Conservation (phyloP, 345 rosid genomes). For the Cardiospermum halicacabum region DNA sequence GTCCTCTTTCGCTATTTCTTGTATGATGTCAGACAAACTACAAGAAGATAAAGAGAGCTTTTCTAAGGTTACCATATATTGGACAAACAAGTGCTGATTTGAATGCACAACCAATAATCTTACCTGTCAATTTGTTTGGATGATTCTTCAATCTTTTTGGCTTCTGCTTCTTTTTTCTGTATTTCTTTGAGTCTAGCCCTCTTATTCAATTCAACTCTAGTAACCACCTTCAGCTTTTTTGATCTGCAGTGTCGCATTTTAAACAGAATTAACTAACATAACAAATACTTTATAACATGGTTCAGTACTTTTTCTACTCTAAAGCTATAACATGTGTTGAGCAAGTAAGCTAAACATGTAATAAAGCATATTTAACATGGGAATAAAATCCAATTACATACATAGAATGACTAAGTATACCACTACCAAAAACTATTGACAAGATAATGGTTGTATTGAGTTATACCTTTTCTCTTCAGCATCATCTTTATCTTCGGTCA, state of each 20-base stretch:
- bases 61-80: constrained; percentile 9
- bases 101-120: neutral
- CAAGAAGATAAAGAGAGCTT: constrained; percentile 9
- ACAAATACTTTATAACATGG: neutral
- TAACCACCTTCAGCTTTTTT: constrained; percentile 49
- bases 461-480: constrained; percentile 50
- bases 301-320: neutral
- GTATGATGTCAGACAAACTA: constrained; percentile 65
- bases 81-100: neutral
- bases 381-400: no score
- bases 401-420: neutral
- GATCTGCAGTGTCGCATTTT: constrained; percentile 34
- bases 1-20: constrained; percentile 81
- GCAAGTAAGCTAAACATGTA: neutral
- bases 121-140: constrained; percentile 76
- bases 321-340: no score
- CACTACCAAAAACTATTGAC: neutral
- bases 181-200: constrained; percentile 59
- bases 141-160: constrained; percentile 39
- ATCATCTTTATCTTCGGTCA: constrained; percentile 25
- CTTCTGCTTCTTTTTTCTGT: constrained; percentile 45
- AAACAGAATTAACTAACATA: constrained; percentile 3
- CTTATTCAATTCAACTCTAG: constrained; percentile 72
- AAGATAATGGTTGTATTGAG: neutral
- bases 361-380: neutral